phyloP scores from a whole-genome alignment of 2,329 filamentous ascomycete species.

The Hirsutella thompsonii region DNA sequence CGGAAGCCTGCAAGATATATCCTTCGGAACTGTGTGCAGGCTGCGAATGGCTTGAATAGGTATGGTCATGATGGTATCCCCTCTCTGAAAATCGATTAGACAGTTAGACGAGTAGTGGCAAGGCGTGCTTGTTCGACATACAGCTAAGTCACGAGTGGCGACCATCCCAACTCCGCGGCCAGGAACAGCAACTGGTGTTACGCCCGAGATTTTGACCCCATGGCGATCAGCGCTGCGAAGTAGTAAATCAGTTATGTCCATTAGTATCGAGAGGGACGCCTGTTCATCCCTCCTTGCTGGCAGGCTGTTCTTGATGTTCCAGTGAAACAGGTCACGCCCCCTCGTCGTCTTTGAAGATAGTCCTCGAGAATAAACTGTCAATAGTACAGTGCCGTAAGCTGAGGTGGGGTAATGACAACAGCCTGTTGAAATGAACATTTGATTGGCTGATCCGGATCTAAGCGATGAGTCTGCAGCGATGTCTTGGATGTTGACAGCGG shows the following conservation, averaged over 20 bases:
- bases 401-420: too few species aligned
- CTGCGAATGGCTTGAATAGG: slow-evolving; percentile 53
- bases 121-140: slow-evolving; percentile 18
- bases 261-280: too few species aligned
- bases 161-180: slow-evolving; percentile 63
- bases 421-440: too few species aligned
- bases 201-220: slow-evolving; percentile 37
- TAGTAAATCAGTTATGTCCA: neutral
- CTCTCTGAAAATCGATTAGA: slow-evolving; percentile 14
- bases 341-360: too few species aligned
- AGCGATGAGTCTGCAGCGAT: too few species aligned
- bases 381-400: too few species aligned
- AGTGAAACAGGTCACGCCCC: too few species aligned
- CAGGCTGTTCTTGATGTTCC: too few species aligned
- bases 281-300: too few species aligned
- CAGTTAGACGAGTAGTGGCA: neutral
- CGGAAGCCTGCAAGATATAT: slow-evolving; percentile 39
- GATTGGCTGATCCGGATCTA: too few species aligned
- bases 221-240: slow-evolving; percentile 1
- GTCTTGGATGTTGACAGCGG: too few species aligned
- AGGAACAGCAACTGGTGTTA: slow-evolving; percentile 50
- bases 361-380: too few species aligned
- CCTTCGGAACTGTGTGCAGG: slow-evolving; percentile 41
- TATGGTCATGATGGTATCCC: slow-evolving; percentile 50
- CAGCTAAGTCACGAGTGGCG: slow-evolving; percentile 49